Conservation (phyloP, 768 basidiomycete genomes). For the Glaciozyma antarctica region DNA sequence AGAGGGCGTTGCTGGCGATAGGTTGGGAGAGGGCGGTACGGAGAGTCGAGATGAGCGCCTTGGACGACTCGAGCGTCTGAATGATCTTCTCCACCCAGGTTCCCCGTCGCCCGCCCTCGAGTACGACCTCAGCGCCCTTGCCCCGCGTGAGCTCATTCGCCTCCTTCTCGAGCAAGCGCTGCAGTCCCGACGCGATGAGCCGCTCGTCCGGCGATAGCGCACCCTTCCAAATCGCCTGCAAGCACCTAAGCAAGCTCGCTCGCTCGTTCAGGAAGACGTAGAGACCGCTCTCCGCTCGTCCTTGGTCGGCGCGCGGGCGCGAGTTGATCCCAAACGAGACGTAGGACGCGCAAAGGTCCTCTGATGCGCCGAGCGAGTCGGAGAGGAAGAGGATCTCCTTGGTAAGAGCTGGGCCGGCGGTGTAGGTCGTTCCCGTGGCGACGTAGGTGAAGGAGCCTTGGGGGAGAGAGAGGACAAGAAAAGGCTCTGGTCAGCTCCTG, state of each 20-base stretch:
- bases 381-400: slow-evolving; percentile 72
- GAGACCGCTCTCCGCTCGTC: slow-evolving; percentile 28
- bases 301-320: slow-evolving; percentile 51
- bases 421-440: slow-evolving; percentile 40
- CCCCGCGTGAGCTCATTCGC: slow-evolving; percentile 28
- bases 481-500: background rate
- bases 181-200: slow-evolving; percentile 18
- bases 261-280: slow-evolving; percentile 28
- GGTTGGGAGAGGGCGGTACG: slow-evolving; percentile 3
- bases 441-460: slow-evolving; percentile 31
- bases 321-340: slow-evolving; percentile 50
- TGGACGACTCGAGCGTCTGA: slow-evolving; percentile 25
- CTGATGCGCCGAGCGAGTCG: slow-evolving; percentile 69
- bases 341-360: slow-evolving; percentile 57
- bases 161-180: slow-evolving; percentile 20
- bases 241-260: slow-evolving; percentile 8
- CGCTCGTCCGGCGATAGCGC: slow-evolving; percentile 26
- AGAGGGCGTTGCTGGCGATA: slow-evolving; percentile 4
- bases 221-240: slow-evolving; percentile 26
- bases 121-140: slow-evolving; percentile 16
- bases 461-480: too few relatives aligned
- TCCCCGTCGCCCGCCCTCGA: slow-evolving; percentile 3
- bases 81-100: slow-evolving; percentile 32
- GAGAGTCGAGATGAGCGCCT: slow-evolving; percentile 24
- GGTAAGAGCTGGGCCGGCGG: slow-evolving; percentile 62